A percentile compares a stretch with the other conserved stretches of the same genome.
Conservation (phyloP, 2,329 filamentous ascomycete species). For the Phoma sp. region DNA sequence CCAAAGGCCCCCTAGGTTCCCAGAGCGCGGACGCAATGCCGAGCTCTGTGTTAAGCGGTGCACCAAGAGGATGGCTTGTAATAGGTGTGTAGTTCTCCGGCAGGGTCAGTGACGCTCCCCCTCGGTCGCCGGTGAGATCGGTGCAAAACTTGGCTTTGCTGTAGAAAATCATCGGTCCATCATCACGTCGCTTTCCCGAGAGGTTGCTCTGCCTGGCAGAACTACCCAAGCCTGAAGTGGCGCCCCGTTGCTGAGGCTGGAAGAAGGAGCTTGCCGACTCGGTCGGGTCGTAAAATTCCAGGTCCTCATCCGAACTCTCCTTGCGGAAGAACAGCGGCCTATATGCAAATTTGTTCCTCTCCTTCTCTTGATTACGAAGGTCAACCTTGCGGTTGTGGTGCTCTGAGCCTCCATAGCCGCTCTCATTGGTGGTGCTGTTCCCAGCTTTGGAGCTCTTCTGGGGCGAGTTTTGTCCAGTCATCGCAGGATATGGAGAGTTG, state of each 20-base stretch:
- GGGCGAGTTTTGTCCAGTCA: slow-evolving; percentile 43
- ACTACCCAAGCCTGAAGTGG: slow-evolving; percentile 56
- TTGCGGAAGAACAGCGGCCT: slow-evolving; percentile 58
- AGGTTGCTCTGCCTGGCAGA: slow-evolving; percentile 55
- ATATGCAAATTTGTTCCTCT: slow-evolving; percentile 51
- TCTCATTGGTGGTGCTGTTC: slow-evolving; percentile 29
- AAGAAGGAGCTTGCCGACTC: slow-evolving; percentile 41
- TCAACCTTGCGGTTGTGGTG: slow-evolving; percentile 27
- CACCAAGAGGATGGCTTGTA: slow-evolving; percentile 45
- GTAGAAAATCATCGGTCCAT: slow-evolving; percentile 85
- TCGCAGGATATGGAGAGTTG: slow-evolving; percentile 57
- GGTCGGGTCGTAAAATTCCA: slow-evolving; percentile 44
- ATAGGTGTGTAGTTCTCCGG: slow-evolving; percentile 41
- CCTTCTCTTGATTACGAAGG: slow-evolving; percentile 29
- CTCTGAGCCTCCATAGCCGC: slow-evolving; percentile 25
- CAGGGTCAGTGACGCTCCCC: slow-evolving; percentile 25
- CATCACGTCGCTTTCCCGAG: slow-evolving; percentile 62
- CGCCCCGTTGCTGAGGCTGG: slow-evolving; percentile 36
- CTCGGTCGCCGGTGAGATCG: slow-evolving; percentile 73
- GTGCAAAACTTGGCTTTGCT: slow-evolving; percentile 81
- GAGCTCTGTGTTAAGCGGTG: background rate
- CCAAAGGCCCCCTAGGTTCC: slow-evolving; percentile 37
- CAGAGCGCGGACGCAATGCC: slow-evolving; percentile 33
- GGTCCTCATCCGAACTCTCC: slow-evolving; percentile 52
- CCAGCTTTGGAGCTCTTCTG: slow-evolving; percentile 35